These are phyloP conservation scores for Microbotryum intermedium DNA, from an alignment of 1,284 basidiomycete genomes.

Conservation along the genomic window DNA sequence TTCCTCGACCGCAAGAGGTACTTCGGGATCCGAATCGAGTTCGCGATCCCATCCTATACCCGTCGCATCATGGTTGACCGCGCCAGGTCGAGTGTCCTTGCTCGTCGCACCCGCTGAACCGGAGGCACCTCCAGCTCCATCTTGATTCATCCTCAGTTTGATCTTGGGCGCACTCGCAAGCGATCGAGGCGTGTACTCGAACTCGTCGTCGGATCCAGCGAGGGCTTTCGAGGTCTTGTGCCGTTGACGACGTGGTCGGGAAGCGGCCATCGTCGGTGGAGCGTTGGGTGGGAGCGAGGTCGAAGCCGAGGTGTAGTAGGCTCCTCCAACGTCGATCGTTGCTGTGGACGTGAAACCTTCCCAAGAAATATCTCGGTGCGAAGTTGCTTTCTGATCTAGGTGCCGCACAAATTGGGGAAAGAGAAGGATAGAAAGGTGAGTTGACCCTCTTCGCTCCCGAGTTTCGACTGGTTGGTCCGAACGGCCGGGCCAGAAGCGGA, in stretches of 20 bases:
- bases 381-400: too few relatives aligned
- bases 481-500: too few relatives aligned
- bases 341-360: too few relatives aligned
- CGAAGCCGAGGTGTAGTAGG: not conserved
- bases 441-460: too few relatives aligned
- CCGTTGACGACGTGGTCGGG: constrained; percentile 13
- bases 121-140: constrained; percentile 53
- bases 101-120: constrained; percentile 46
- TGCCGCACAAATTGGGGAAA: too few relatives aligned
- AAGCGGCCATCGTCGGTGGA: constrained; percentile 13
- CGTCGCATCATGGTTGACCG: constrained; percentile 9
- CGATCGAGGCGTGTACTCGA: not conserved
- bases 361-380: too few relatives aligned
- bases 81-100: constrained; percentile 62
- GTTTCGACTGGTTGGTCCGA: too few relatives aligned
- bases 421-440: too few relatives aligned
- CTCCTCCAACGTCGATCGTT: too few relatives aligned
- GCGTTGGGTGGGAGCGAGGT: not conserved
- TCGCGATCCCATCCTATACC: constrained; percentile 54
- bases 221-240: not conserved
- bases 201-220: constrained; percentile 13
- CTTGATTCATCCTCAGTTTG: constrained; percentile 72
- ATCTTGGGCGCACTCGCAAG: constrained; percentile 47
- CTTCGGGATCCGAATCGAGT: constrained; percentile 88
- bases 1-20: constrained; percentile 82